phyloP scores from a whole-genome alignment of 2,329 filamentous ascomycete species.

The Ascocoryne sarcoides region DNA sequence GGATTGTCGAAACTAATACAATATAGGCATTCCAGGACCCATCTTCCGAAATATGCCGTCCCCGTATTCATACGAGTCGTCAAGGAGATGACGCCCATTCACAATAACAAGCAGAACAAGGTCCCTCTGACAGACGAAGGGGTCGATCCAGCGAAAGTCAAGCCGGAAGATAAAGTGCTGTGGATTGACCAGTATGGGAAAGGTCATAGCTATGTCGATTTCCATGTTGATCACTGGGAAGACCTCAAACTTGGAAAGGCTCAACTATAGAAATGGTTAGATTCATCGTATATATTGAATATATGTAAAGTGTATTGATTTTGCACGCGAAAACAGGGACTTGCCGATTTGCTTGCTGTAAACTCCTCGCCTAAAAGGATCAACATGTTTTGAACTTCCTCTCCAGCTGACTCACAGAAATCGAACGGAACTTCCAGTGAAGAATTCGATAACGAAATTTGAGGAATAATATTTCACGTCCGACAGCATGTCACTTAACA shows the following conservation, averaged over 20 bases:
- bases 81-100: conserved; percentile 48
- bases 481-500: no score
- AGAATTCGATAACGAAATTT: no score
- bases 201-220: conserved; percentile 29
- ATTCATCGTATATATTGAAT: no score
- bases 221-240: conserved; percentile 6
- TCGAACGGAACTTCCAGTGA: no score
- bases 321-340: no score
- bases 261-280: conserved; percentile 4
- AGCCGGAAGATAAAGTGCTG: conserved; percentile 34
- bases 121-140: conserved; percentile 59
- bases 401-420: no score
- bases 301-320: no score
- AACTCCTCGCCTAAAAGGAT: no score
- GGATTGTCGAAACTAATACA: conserved; percentile 15
- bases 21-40: conserved; percentile 40
- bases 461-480: no score
- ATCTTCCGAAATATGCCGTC: conserved; percentile 65
- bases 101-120: conserved; percentile 79
- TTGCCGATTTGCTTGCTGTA: no score
- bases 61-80: conserved; percentile 64
- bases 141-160: conserved; percentile 45
- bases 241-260: not conserved
- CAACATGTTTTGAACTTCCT: no score
- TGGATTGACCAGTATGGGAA: conserved; percentile 52